A percentile compares a stretch with the other conserved stretches of the same genome.
phyloP scores from a whole-genome alignment of 306 rosid species.

The Fragaria nilgerrensis region DNA sequence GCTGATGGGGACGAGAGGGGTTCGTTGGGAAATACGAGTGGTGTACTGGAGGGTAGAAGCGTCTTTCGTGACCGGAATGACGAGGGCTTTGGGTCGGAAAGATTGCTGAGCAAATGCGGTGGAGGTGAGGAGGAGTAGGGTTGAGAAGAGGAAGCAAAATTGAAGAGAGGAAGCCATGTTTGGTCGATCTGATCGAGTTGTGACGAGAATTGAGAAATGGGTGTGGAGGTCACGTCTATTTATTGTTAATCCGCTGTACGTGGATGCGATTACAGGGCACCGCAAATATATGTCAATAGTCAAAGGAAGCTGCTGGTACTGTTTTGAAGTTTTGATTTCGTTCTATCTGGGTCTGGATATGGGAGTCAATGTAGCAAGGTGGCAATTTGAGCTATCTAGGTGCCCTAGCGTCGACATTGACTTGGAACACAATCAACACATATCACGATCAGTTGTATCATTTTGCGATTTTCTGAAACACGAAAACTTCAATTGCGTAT shows the following conservation, averaged over 20 bases:
- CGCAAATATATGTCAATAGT: background rate
- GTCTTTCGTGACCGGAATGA: slow-evolving; percentile 37
- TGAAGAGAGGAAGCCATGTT: slow-evolving; percentile 8
- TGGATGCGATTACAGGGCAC: background rate
- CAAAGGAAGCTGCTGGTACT: background rate
- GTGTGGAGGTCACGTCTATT: background rate
- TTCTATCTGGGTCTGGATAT: background rate
- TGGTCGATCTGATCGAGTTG: background rate
- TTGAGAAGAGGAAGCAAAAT: slow-evolving; percentile 1
- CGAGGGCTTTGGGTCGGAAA: slow-evolving; percentile 52
- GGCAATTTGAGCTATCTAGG: background rate
- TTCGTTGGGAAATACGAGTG: slow-evolving; percentile 44
- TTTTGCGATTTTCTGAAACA: background rate
- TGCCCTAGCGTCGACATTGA: background rate
- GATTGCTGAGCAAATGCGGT: slow-evolving; percentile 36
- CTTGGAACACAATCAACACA: background rate
- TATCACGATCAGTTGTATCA: background rate
- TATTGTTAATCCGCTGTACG: background rate
- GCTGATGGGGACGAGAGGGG: slow-evolving; percentile 42
- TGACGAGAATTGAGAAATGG: background rate
- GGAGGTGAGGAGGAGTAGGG: slow-evolving; percentile 11
- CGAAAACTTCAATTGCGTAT: background rate
- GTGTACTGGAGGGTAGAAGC: slow-evolving; percentile 43
- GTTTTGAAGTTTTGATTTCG: background rate
- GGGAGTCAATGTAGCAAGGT: background rate